These are phyloP conservation scores for Sporothrix brasiliensis DNA, from an alignment of 2,329 filamentous ascomycete species.

Conservation along the genomic window DNA sequence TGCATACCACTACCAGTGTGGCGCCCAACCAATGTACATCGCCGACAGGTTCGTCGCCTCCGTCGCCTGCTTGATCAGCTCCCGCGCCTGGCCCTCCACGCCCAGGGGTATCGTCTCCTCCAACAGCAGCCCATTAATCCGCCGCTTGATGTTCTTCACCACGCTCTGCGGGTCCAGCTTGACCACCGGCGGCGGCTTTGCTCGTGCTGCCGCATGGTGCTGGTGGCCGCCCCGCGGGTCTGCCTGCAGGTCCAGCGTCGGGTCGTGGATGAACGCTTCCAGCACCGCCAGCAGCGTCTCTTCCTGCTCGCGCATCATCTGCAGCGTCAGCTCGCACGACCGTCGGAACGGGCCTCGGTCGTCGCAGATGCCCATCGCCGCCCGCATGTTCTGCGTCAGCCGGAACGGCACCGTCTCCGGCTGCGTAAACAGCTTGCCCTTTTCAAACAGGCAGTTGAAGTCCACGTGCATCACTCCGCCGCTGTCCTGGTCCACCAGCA, in stretches of 20 bases:
- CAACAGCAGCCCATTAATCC: slow-evolving; percentile 79
- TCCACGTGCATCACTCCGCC: slow-evolving; percentile 97
- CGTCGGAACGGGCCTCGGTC: slow-evolving; percentile 92
- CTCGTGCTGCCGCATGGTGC: slow-evolving; percentile 44
- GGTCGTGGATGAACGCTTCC: slow-evolving; percentile 96
- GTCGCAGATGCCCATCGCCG: slow-evolving; percentile 93
- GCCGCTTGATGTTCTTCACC: slow-evolving; percentile 83
- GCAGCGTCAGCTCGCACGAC: slow-evolving; percentile 84
- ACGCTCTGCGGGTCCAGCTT: slow-evolving; percentile 69
- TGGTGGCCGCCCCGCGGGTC: slow-evolving; percentile 39
- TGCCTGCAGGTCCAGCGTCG: slow-evolving; percentile 82
- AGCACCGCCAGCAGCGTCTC: slow-evolving; percentile 97
- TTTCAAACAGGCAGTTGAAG: slow-evolving; percentile 99
- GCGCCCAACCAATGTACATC: slow-evolving; percentile 97
- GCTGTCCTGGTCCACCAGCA: slow-evolving; percentile 89
- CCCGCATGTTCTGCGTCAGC: slow-evolving; percentile 96
- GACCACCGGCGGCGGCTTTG: slow-evolving; percentile 54
- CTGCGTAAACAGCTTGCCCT: slow-evolving; percentile 91
- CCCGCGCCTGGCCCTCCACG: slow-evolving; percentile 96
- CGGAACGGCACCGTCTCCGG: slow-evolving; percentile 95
- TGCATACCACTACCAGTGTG: slow-evolving; percentile 51
- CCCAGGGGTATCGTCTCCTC: slow-evolving; percentile 90
- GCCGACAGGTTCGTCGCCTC: slow-evolving; percentile 76
- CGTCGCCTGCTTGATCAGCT: slow-evolving; percentile 84
- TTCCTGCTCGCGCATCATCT: slow-evolving; percentile 83